A percentile compares a stretch with the other conserved stretches of the same genome.
These are phyloP conservation scores for Chrysanthemum makinoi DNA, from an alignment of 129 eudicot genomes.

Conservation along the genomic window DNA sequence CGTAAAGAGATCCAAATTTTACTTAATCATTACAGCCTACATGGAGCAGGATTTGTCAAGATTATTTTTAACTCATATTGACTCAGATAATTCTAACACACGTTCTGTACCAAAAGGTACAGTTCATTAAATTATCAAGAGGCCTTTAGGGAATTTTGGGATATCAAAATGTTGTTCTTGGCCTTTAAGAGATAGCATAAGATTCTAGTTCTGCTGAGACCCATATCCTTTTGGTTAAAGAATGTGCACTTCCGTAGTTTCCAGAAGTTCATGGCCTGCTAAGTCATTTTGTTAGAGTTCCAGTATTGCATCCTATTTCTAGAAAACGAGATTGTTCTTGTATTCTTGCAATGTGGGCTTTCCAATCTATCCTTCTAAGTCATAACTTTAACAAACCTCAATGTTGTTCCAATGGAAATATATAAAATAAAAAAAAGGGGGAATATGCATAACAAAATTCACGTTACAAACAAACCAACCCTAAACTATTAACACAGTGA, in stretches of 20 bases:
- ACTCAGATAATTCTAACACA: constrained; percentile 2
- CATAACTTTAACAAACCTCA: constrained; percentile 1
- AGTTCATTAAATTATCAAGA: neutral
- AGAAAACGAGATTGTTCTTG: neutral
- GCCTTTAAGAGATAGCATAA: neutral
- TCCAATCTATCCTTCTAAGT: neutral
- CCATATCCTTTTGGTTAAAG: neutral
- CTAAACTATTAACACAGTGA: constrained; percentile 6
- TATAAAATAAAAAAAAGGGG: neutral
- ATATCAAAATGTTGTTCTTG: constrained; percentile 18
- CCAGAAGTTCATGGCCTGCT: neutral
- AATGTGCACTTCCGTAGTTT: neutral
- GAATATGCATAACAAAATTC: constrained; percentile 1
- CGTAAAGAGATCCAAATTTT: constrained; percentile 12
- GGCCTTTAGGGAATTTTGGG: constrained; percentile 2
- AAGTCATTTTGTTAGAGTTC: neutral
- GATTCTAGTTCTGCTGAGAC: neutral
- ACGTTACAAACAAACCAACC: constrained; percentile 7
- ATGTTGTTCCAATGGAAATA: neutral
- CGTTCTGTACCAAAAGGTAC: constrained; percentile 3
- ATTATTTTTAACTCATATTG: constrained; percentile 16
- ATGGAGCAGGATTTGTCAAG: neutral
- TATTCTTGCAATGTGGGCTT: neutral
- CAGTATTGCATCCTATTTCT: neutral
- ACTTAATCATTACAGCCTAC: neutral